Percentiles rank a stretch among this genome's conserved stretches.
Evolutionary conservation across 1,284 basidiomycete species (phyloP).

Genomic region (Fomitopsis betulina): DNA sequence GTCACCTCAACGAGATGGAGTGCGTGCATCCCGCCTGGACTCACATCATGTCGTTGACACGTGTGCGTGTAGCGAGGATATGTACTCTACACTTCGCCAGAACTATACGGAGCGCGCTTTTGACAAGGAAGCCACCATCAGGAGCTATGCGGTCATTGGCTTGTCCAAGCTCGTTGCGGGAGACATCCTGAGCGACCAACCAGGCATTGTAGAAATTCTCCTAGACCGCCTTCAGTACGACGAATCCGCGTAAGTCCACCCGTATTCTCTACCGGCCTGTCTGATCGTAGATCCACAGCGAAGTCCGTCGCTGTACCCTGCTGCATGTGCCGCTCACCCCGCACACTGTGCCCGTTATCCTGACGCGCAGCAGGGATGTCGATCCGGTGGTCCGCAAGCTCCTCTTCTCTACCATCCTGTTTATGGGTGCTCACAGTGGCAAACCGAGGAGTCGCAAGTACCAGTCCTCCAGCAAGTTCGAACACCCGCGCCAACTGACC

Average conservation of each 20-base stretch:
- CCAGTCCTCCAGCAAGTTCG: constrained; percentile 40
- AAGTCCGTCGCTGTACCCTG: constrained; percentile 86
- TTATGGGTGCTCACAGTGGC: constrained; percentile 10
- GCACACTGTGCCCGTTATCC: constrained; percentile 58
- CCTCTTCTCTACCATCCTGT: constrained; percentile 65
- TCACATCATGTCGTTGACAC: not conserved
- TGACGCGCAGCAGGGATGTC: constrained; percentile 80
- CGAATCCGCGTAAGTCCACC: constrained; percentile 61
- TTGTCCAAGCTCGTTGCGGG: constrained; percentile 77
- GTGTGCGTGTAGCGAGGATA: constrained; percentile 61
- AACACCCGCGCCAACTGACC: constrained; percentile 60
- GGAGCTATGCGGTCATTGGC: constrained; percentile 80
- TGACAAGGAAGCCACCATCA: constrained; percentile 81
- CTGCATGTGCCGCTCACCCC: constrained; percentile 68
- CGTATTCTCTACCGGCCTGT: not conserved
- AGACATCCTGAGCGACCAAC: constrained; percentile 66
- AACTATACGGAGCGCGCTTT: constrained; percentile 68
- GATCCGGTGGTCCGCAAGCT: constrained; percentile 79
- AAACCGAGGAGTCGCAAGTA: not conserved
- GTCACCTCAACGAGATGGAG: constrained; percentile 80
- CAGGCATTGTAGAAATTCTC: constrained; percentile 60
- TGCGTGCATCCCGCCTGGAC: constrained; percentile 32
- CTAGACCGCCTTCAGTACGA: constrained; percentile 73
- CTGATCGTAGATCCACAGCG: constrained; percentile 41
- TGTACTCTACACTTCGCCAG: constrained; percentile 62